Conservation (phyloP, 2,329 filamentous ascomycete genomes). For the Tolypocladium ovalisporum region DNA sequence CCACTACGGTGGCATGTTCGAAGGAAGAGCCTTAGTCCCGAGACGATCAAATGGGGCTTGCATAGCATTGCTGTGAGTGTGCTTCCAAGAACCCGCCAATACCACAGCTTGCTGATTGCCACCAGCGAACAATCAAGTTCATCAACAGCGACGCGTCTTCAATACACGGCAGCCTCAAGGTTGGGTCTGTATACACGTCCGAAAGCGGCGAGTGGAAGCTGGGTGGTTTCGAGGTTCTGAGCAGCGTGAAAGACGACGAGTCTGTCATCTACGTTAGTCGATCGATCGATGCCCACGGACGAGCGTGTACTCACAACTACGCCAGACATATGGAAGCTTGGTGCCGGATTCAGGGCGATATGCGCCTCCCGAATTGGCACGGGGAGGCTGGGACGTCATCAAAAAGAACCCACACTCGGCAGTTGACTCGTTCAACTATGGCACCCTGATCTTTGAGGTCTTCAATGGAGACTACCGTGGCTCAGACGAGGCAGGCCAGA, state of each 20-base stretch:
- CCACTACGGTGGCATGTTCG: slow-evolving; percentile 86
- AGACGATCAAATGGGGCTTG: slow-evolving; percentile 95
- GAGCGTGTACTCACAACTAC: neutral
- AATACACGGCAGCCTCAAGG: slow-evolving; percentile 78
- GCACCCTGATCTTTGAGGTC: slow-evolving; percentile 74
- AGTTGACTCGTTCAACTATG: slow-evolving; percentile 80
- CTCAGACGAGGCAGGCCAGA: slow-evolving; percentile 70
- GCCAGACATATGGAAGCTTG: slow-evolving; percentile 71
- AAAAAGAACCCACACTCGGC: slow-evolving; percentile 73
- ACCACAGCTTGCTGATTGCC: slow-evolving; percentile 9
- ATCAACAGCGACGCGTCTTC: slow-evolving; percentile 90
- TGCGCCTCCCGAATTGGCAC: slow-evolving; percentile 75
- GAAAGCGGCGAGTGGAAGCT: slow-evolving; percentile 98
- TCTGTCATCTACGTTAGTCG: slow-evolving; percentile 70
- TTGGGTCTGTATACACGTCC: slow-evolving; percentile 81
- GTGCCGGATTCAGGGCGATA: slow-evolving; percentile 79
- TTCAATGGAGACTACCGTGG: slow-evolving; percentile 80
- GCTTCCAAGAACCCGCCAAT: neutral
- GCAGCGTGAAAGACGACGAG: slow-evolving; percentile 92
- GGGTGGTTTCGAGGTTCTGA: slow-evolving; percentile 85
- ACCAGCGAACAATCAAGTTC: slow-evolving; percentile 80
- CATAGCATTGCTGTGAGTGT: slow-evolving; percentile 65
- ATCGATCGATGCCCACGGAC: too few relatives aligned
- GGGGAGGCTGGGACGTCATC: slow-evolving; percentile 82
- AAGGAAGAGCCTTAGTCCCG: slow-evolving; percentile 74